Evolutionary conservation across 106 monocot genomes (phyloP), one percentile per base, ranked within the genome.

Genomic region (Allium fistulosum): DNA sequence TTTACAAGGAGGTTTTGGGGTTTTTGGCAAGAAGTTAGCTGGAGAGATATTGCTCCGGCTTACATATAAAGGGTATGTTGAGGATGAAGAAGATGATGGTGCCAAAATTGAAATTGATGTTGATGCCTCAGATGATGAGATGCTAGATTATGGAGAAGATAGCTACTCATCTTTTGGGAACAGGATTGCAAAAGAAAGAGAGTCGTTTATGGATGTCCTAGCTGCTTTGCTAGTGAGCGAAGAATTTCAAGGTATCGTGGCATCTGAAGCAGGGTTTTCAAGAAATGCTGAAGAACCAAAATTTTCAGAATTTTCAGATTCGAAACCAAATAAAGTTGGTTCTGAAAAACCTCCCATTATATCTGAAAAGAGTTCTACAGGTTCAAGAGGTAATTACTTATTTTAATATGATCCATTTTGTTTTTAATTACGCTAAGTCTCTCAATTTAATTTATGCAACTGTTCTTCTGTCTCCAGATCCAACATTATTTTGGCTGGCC

Each of bases 231-330:
- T 97, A 74, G 79, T 97, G 6, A 97, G 96, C 71, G 96, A 97
- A 72, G 92, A 97, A 79, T 97, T 97, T 75, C 92, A 82, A 79
- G 96, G 96, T 58, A 97, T 97, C 37, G 86, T 97, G 71, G 69
- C 94, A 60, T 92, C 96, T 63, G 96, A 97, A 75, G 69, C 76
- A 12, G 80, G 79, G 70, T 73, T 49, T 61, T 26, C 69, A 2
- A 82, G 76, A 62, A 60, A 53, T 62, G 49, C 65, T 8, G 80
- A 84, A 56, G 76, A 77, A 10, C 62, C 68, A 18, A 49, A 50
- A n/a, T 76, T 61, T 57, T 26, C 62, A 22, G 77, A 67, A 61
- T 52, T 80, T 1, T 16, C 58, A 0, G 7, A 51, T 51, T 78
- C 82, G 58, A 80, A 66, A 75, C 37, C 69, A 47, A 10, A 26